A percentile compares a stretch with the other conserved stretches of the same genome.
Conservation (phyloP, 2,329 filamentous ascomycete species). For the Fusarium tuaranense region DNA sequence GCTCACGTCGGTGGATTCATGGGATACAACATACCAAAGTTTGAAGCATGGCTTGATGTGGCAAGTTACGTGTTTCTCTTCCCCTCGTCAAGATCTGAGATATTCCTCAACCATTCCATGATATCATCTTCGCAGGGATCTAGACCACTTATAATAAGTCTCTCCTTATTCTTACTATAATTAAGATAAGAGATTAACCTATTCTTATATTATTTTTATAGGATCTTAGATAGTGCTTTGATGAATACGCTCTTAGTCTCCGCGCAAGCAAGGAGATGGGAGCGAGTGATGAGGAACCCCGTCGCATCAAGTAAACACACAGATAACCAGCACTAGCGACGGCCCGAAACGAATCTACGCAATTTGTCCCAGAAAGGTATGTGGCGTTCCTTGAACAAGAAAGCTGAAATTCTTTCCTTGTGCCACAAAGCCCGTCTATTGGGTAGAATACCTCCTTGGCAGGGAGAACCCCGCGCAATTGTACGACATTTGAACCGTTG, state of each 20-base stretch:
- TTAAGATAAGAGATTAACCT: no score
- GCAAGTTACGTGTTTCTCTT: background rate
- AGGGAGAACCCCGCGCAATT: background rate
- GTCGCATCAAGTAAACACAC: background rate
- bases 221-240: no score
- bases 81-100: background rate
- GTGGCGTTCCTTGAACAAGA: background rate
- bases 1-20: background rate
- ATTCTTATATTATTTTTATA: no score
- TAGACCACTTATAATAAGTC: no score
- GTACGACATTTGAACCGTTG: background rate
- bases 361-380: background rate
- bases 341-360: background rate
- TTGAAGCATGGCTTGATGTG: background rate
- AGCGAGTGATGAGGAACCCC: background rate
- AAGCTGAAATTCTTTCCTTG: background rate
- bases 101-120: background rate
- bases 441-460: background rate
- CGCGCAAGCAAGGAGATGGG: no score
- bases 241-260: no score
- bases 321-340: background rate
- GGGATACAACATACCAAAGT: background rate
- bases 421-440: background rate
- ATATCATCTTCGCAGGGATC: no score
- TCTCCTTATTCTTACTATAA: no score